phyloP scores from a whole-genome alignment of 75 land plant species.

The Picea sitchensis region DNA sequence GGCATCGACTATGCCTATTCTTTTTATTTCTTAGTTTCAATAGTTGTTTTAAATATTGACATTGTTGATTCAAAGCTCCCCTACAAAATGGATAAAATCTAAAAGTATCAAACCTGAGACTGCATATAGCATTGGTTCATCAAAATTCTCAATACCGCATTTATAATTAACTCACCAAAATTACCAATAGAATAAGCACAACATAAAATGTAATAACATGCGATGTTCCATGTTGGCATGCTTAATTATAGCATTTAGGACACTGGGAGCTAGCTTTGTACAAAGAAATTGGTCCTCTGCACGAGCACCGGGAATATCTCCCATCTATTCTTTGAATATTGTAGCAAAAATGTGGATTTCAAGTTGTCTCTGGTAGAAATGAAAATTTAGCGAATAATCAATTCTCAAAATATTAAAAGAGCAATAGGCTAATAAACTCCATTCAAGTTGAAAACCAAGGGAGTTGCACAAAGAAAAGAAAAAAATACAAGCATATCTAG shows the following conservation, averaged over 20 bases:
- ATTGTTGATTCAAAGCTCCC: conserved; percentile 75
- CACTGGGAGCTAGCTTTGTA: conserved; percentile 73
- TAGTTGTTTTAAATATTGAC: conserved; percentile 62
- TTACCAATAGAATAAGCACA: conserved; percentile 5
- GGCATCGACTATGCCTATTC: conserved; percentile 71
- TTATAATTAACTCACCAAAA: background rate
- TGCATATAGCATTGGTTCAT: background rate
- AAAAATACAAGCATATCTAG: background rate
- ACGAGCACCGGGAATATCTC: conserved; percentile 74
- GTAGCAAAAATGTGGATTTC: conserved; percentile 94
- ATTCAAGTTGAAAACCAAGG: background rate
- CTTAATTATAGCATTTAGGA: conserved; percentile 75
- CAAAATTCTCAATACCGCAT: background rate
- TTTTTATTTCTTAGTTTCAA: conserved; percentile 72
- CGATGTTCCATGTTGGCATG: conserved; percentile 94
- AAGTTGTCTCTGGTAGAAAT: conserved; percentile 68
- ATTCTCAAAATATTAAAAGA: background rate
- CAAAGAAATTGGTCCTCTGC: conserved; percentile 66
- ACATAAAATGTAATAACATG: conserved; percentile 24
- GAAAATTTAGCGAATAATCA: background rate
- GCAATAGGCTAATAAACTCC: too few relatives aligned
- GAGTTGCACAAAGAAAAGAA: background rate
- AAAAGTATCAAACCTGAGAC: background rate
- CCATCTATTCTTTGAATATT: conserved; percentile 72
- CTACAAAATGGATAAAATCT: conserved; percentile 24